Base-by-base conservation (phyloP, 2,329 filamentous ascomycete genomes). In the Claviceps sp. region DNA sequence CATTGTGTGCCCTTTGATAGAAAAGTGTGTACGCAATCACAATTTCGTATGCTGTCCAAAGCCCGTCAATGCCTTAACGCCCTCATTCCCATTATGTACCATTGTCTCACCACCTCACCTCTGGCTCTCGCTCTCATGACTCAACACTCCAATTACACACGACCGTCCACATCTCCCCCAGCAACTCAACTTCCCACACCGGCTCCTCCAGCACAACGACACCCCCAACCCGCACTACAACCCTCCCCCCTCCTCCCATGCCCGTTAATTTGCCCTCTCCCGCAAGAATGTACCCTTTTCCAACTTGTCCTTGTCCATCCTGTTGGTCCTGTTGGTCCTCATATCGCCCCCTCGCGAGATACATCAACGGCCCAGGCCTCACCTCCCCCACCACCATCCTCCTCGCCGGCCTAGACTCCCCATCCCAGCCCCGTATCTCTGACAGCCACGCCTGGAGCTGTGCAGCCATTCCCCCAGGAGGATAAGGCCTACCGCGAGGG, bases 401-500 rank as follows among this genome's bases (percentile, higher is more conserved):
- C 38, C 52, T 1, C 52, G 56, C 5, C 50, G 42, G 5, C 53
- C 36, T 18, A 53, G 51, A 6, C 53, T 47, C 11, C 54, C 44
- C n/a, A 16, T 65, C 62, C 63, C 62, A 65, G 11, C 64, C 64
- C 54, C 66, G 69, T 24, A 71, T 62, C 22, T 71, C 67, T 0
- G 70, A 69, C 9, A 72, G 59, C 67, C 68, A 70, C 14, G 65
- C 64, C 54, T 72, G 70, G 6, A 72, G 59, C 45, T 63, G 62
- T 2, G 68, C 64, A 1, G 70, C 70, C 22, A 72, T 57, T 0
- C 70, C 70, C 18, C 65, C 63, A 4, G 64, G 49, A 0, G 70
- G 22, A 34, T 70, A 72, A 50, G 59, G 65, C 13, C 55, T 60
- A 16, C 67, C 66, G 40, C 66, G 61, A 1, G 64, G 63, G 52